Evolutionary conservation across 1,139 yeast species (phyloP).

Genomic region (Kurtzmaniella quercitrusa): DNA sequence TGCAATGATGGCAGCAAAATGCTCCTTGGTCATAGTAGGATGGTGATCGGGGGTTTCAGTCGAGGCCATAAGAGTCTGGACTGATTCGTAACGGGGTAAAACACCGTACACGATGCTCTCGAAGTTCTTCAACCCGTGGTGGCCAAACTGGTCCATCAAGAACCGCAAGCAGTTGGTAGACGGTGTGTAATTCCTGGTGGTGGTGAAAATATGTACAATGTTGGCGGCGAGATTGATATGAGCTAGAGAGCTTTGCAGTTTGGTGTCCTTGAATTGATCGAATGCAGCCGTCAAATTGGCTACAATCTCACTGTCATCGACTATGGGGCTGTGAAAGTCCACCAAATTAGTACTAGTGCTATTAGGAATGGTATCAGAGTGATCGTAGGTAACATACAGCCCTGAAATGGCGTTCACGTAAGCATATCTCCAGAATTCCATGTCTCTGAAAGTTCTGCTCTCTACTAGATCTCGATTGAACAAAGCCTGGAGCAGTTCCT

Average conservation of each 20-base stretch:
- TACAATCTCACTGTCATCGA: slow-evolving; percentile 19
- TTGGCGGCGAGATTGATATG: slow-evolving; percentile 22
- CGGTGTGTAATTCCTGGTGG: slow-evolving; percentile 20
- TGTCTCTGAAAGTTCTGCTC: slow-evolving; percentile 18
- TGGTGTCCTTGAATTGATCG: slow-evolving; percentile 9
- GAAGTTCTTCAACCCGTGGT: slow-evolving; percentile 18
- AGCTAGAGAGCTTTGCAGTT: slow-evolving; percentile 9
- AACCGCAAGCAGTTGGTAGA: slow-evolving; percentile 18
- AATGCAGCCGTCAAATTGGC: slow-evolving; percentile 15
- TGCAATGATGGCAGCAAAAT: slow-evolving; percentile 20
- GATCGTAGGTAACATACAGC: slow-evolving; percentile 28
- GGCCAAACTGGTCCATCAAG: slow-evolving; percentile 24
- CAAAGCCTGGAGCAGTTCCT: slow-evolving; percentile 8
- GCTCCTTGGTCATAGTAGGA: slow-evolving; percentile 9
- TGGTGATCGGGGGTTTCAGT: background rate
- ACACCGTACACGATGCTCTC: slow-evolving; percentile 25
- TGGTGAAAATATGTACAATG: slow-evolving; percentile 17
- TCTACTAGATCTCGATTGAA: slow-evolving; percentile 12
- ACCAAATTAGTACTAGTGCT: slow-evolving; percentile 14
- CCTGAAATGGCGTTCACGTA: slow-evolving; percentile 28
- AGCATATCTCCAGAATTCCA: slow-evolving; percentile 17
- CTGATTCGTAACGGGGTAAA: slow-evolving; percentile 20
- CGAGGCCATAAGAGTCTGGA: slow-evolving; percentile 18
- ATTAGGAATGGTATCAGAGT: slow-evolving; percentile 19
- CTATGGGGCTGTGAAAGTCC: slow-evolving; percentile 13